Evolutionary conservation across 2,329 filamentous ascomycete species (phyloP).

Genomic region (Fusarium sp.): DNA sequence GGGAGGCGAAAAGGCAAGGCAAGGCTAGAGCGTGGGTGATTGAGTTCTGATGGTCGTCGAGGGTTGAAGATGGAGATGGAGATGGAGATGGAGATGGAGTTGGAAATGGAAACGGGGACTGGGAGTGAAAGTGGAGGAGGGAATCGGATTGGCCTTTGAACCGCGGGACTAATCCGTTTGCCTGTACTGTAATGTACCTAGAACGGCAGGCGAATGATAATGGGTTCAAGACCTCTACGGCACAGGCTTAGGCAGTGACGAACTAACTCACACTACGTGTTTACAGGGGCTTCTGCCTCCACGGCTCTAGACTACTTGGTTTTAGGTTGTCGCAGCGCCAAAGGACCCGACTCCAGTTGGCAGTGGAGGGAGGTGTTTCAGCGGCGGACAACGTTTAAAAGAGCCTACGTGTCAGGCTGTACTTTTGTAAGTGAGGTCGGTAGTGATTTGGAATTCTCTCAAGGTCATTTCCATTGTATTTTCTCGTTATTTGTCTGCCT

Average conservation of each 20-base stretch:
- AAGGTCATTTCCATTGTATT: background rate
- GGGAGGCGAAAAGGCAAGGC: background rate
- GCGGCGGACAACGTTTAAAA: background rate
- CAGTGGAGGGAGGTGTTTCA: slow-evolving; percentile 8
- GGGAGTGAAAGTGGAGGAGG: slow-evolving; percentile 8
- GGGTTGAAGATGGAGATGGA: slow-evolving; percentile 35
- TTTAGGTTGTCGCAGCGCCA: slow-evolving; percentile 23
- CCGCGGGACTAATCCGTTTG: slow-evolving; percentile 12
- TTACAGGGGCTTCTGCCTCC: slow-evolving; percentile 19
- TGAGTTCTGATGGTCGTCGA: slow-evolving; percentile 30
- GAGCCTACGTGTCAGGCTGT: slow-evolving; percentile 23
- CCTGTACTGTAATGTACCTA: background rate
- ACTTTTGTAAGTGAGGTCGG: background rate
- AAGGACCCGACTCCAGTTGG: background rate
- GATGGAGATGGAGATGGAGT: slow-evolving; percentile 1
- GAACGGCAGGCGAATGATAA: slow-evolving; percentile 18
- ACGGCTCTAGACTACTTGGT: background rate
- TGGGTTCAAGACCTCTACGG: background rate
- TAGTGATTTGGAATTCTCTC: background rate
- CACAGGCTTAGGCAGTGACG: slow-evolving; percentile 5
- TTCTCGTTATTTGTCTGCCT: background rate
- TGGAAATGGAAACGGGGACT: slow-evolving; percentile 18
- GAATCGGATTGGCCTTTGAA: slow-evolving; percentile 11
- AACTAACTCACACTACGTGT: slow-evolving; percentile 7
- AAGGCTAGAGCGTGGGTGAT: slow-evolving; percentile 3